Conservation (phyloP, 208 protist genomes). For the Acanthamoeba castellanii region DNA sequence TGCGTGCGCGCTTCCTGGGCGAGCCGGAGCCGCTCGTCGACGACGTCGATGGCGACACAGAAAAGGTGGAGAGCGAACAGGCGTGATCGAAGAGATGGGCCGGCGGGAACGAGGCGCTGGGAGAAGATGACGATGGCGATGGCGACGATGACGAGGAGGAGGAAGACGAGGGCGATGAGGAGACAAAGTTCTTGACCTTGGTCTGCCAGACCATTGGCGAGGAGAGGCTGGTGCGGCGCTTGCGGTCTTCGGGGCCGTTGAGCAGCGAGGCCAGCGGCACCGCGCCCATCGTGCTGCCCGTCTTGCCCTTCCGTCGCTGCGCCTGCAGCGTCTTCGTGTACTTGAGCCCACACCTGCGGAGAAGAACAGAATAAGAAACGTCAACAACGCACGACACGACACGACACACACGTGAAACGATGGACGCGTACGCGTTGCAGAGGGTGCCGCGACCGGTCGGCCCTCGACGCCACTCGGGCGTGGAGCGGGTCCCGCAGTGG, state of each 20-base stretch:
- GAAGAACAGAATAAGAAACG: not conserved
- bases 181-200: slow-evolving; percentile 1
- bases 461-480: slow-evolving; percentile 43
- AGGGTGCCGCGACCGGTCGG: slow-evolving; percentile 25
- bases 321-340: slow-evolving; percentile 47
- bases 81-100: too few species aligned
- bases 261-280: not conserved
- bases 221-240: slow-evolving; percentile 1
- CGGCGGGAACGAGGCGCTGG: too few species aligned
- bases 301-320: not conserved
- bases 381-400: not conserved
- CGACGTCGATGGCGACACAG: too few species aligned
- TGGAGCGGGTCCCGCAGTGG: not conserved
- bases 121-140: not conserved
- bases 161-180: not conserved
- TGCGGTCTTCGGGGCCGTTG: slow-evolving; percentile 12
- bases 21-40: not conserved
- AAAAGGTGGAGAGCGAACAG: too few species aligned
- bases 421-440: slow-evolving; percentile 10
- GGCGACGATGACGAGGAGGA: not conserved
- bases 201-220: slow-evolving; percentile 45
- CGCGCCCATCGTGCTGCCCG: not conserved
- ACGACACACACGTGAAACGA: not conserved
- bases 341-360: not conserved
- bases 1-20: not conserved